Base-by-base conservation (phyloP, 2,329 filamentous ascomycete genomes). In the Aureobasidium sp. region DNA sequence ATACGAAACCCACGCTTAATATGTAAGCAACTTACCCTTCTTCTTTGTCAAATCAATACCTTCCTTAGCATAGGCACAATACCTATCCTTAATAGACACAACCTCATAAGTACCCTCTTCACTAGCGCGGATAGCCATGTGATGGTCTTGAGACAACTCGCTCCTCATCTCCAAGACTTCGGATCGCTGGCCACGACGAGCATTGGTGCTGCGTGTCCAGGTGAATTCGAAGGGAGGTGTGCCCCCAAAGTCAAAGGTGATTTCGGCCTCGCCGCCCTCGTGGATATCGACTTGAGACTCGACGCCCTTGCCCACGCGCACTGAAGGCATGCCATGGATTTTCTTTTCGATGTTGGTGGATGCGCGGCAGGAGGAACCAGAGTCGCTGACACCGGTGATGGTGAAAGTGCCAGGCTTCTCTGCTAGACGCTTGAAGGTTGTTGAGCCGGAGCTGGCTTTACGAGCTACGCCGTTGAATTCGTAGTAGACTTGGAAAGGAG, bases 61-160 rank as follows among this genome's bases (percentile, higher is more conserved):
- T 70, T 87, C 83, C 63, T 86, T 93, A 48, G 90, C 90, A 75
- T 96, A 96, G 30, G 90, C 87, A 73, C 94, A 99, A 77, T 85
- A 95, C 69, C 86, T 86, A 75, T 99, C 94, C 79, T 95, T 95
- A 75, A 99, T 96, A 11, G 90, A 88, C 34, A 97, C 90, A 21
- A 99, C 93, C 77, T 99, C 94, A 72, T 99, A 99, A 67, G 91
- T 96, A 54, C 94, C 94, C 79, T 97, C 94, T 71, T 96, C 90
- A 67, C 88, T 91, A 30, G 92, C 91, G 68, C 86, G 86, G 68
- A 97, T 84, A 30, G 85, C 84, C 81, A 96, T 92, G 69, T 79
- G 86, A 73, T 90, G 83, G 69, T 95, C 90, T 65, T 92, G 84
- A 53, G 89, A 93, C 21, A 89, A 81, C 68, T 97, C 92, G 67